Evolutionary conservation across 495 filamentous ascomycete genomes (phyloP).

Genomic region (Cairneyella variabilis): DNA sequence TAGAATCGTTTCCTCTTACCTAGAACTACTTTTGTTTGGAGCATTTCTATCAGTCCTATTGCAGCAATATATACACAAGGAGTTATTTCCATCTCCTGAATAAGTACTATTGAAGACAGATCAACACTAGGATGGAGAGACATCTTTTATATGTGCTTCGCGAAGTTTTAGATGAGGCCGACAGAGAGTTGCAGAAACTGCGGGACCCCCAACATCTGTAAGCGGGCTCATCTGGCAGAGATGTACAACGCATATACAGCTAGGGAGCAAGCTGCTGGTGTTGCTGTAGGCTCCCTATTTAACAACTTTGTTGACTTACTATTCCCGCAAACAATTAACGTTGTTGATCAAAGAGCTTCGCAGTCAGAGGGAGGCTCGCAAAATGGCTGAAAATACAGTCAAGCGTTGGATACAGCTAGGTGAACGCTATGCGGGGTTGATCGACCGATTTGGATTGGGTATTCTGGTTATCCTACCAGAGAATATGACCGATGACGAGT

Average conservation of each 20-base stretch:
- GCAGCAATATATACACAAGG: too few species aligned
- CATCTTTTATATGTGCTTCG: too few species aligned
- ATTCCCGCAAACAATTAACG: neutral
- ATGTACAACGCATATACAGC: neutral
- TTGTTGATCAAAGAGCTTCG: neutral
- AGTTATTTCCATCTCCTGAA: too few species aligned
- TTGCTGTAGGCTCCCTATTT: neutral
- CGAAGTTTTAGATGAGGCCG: too few species aligned
- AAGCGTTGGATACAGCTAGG: constrained; percentile 4
- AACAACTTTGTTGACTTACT: neutral
- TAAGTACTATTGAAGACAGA: too few species aligned
- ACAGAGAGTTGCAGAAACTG: too few species aligned
- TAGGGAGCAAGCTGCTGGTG: neutral
- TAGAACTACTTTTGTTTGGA: too few species aligned
- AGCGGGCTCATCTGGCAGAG: neutral
- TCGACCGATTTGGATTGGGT: constrained; percentile 3
- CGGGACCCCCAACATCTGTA: neutral
- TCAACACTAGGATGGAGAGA: too few species aligned
- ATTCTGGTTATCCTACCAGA: neutral
- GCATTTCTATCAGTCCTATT: too few species aligned
- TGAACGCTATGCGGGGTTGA: neutral
- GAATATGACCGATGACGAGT: constrained; percentile 2
- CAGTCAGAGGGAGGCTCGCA: constrained; percentile 3
- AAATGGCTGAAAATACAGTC: neutral
- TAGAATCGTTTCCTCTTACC: too few species aligned